These are phyloP conservation scores for Claviceps humidiphila DNA, from an alignment of 2,329 filamentous ascomycete genomes.

Conservation along the genomic window DNA sequence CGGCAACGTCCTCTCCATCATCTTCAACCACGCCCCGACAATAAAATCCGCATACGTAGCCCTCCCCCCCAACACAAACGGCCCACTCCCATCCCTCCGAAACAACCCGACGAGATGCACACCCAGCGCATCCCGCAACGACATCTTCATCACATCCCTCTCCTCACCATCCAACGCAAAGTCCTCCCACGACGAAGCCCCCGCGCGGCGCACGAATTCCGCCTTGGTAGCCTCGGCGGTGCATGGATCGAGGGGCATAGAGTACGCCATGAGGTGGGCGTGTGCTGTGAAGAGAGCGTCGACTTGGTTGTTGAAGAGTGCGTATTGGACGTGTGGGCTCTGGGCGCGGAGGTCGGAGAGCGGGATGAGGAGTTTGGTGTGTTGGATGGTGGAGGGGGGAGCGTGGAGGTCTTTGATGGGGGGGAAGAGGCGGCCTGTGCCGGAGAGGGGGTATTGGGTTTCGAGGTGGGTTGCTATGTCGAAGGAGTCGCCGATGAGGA, in stretches of 20 bases:
- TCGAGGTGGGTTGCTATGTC: constrained; percentile 52
- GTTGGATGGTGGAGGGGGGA: neutral
- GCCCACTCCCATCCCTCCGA: constrained; percentile 23
- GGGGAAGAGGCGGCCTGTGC: constrained; percentile 34
- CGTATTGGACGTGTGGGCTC: constrained; percentile 11
- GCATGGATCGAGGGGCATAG: constrained; percentile 37
- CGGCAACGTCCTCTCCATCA: constrained; percentile 27
- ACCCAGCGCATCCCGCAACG: constrained; percentile 28
- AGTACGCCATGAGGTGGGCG: constrained; percentile 23
- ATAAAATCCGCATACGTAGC: constrained; percentile 43
- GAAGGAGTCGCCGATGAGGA: constrained; percentile 46
- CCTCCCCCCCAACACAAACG: constrained; percentile 32
- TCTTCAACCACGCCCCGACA: constrained; percentile 41
- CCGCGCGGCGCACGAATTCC: constrained; percentile 34
- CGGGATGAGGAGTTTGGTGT: constrained; percentile 18
- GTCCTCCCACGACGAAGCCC: constrained; percentile 30
- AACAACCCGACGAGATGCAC: constrained; percentile 28
- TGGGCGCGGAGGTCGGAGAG: constrained; percentile 19
- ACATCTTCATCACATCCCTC: constrained; percentile 22
- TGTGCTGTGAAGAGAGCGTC: constrained; percentile 40
- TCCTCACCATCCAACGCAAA: constrained; percentile 24
- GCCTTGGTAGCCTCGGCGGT: constrained; percentile 30
- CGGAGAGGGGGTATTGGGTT: constrained; percentile 28
- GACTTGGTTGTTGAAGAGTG: constrained; percentile 37
- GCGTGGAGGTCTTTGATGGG: constrained; percentile 21